Evolutionary conservation across 129 eudicot genomes (phyloP).

Genomic region (Daucus carota): DNA sequence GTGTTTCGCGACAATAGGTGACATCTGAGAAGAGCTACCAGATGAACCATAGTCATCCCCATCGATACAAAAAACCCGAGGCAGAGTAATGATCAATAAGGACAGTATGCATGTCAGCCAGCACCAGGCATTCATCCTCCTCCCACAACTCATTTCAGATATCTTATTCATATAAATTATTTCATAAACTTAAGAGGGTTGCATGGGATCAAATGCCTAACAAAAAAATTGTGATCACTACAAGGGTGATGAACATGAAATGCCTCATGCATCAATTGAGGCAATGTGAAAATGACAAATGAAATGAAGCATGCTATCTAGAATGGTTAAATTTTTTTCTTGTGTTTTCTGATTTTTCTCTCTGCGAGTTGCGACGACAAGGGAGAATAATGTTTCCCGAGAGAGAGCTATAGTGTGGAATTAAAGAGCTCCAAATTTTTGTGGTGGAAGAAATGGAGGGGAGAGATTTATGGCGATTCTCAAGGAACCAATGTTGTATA

Average conservation of each 20-base stretch:
- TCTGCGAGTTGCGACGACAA: neutral
- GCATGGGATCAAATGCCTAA: neutral
- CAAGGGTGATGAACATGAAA: slow-evolving; percentile 15
- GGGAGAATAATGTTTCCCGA: slow-evolving; percentile 14
- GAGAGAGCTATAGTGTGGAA: slow-evolving; percentile 19
- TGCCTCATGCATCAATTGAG: slow-evolving; percentile 13
- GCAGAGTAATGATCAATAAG: slow-evolving; percentile 26
- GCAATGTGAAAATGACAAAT: slow-evolving; percentile 8
- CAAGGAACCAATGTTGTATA: neutral
- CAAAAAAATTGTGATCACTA: neutral
- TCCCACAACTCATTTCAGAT: slow-evolving; percentile 29
- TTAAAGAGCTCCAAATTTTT: slow-evolving; percentile 33
- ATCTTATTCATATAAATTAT: slow-evolving; percentile 4
- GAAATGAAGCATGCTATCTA: neutral
- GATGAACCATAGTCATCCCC: slow-evolving; percentile 29
- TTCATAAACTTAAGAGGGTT: neutral
- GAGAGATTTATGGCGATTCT: slow-evolving; percentile 42
- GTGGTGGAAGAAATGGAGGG: slow-evolving; percentile 59
- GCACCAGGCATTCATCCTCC: slow-evolving; percentile 23
- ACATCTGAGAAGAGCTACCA: slow-evolving; percentile 15
- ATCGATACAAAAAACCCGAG: slow-evolving; percentile 32
- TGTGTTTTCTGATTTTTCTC: neutral
- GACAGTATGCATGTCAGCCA: slow-evolving; percentile 21
- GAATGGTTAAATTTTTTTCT: neutral
- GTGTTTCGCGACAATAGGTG: slow-evolving; percentile 39